A percentile compares a stretch with the other conserved stretches of the same genome.
Evolutionary conservation across 1,139 yeast species (phyloP).

Genomic region (Eremothecium coryli): DNA sequence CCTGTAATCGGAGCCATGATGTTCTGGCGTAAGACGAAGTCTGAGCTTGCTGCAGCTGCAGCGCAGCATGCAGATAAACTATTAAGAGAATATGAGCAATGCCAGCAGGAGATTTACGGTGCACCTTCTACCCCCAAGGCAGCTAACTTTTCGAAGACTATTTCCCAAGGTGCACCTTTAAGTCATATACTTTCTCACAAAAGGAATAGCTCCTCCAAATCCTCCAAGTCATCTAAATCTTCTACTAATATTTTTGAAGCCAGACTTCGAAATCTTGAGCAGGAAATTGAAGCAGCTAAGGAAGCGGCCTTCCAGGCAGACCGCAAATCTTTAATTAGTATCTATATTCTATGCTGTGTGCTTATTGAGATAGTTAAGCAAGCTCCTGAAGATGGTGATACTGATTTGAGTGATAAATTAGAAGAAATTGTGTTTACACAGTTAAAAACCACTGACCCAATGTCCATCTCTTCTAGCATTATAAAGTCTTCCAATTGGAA

Average conservation of each 20-base stretch:
- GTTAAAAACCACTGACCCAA: conserved; percentile 78
- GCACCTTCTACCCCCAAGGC: conserved; percentile 11
- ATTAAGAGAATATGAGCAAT: conserved; percentile 23
- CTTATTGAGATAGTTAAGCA: conserved; percentile 88
- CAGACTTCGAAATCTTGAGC: conserved; percentile 28
- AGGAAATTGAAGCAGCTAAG: conserved; percentile 48
- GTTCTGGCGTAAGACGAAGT: conserved; percentile 94
- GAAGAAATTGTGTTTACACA: conserved; percentile 94
- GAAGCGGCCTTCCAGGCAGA: conserved; percentile 77
- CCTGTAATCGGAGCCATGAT: conserved; percentile 96
- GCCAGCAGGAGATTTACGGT: conserved; percentile 2
- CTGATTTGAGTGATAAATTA: conserved; percentile 70
- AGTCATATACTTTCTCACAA: conserved; percentile 30
- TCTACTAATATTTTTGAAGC: conserved; percentile 16
- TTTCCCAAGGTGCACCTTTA: conserved; percentile 24
- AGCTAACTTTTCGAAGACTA: conserved; percentile 17
- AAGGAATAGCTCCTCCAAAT: conserved; percentile 33
- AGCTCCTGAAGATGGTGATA: conserved; percentile 68
- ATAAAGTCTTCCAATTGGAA: conserved; percentile 92
- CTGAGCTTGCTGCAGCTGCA: conserved; percentile 76
- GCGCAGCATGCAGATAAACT: conserved; percentile 43
- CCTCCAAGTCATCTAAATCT: conserved; percentile 18
- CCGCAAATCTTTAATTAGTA: conserved; percentile 74
- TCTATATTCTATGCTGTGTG: conserved; percentile 86
- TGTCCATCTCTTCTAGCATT: conserved; percentile 50